A percentile compares a stretch with the other conserved stretches of the same genome.
Evolutionary conservation across 2,329 filamentous ascomycete species (phyloP).

Genomic region (Aspergillus hortae): DNA sequence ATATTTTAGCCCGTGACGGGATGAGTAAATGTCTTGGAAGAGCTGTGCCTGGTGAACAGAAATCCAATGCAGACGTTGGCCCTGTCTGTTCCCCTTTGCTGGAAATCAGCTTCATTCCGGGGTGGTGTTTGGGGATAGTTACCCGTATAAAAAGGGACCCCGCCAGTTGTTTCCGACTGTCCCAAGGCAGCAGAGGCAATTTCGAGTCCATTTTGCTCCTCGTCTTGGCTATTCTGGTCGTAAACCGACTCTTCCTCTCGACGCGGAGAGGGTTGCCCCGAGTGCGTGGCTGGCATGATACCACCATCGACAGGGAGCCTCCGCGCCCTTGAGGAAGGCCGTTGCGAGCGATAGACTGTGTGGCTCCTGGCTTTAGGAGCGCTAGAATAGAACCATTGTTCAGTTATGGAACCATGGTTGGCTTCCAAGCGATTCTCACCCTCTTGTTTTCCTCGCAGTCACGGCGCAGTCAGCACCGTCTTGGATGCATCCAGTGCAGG

Average conservation of each 20-base stretch:
- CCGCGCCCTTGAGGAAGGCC: too few species aligned
- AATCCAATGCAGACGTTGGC: too few species aligned
- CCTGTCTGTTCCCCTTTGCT: too few species aligned
- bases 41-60: too few species aligned
- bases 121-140: not conserved
- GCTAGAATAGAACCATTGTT: too few species aligned
- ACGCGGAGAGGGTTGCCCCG: not conserved
- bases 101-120: too few species aligned
- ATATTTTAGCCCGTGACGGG: slow-evolving; percentile 16
- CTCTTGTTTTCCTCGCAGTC: not conserved
- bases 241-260: too few species aligned
- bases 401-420: not conserved
- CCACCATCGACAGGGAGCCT: too few species aligned
- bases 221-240: slow-evolving; percentile 7
- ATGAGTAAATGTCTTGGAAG: too few species aligned
- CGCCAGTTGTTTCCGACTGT: slow-evolving; percentile 11
- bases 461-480: slow-evolving; percentile 25
- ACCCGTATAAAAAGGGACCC: slow-evolving; percentile 12
- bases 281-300: not conserved
- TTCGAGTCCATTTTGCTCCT: slow-evolving; percentile 19
- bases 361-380: too few species aligned
- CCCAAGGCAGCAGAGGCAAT: slow-evolving; percentile 20
- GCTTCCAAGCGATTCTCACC: not conserved
- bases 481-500: slow-evolving; percentile 27
- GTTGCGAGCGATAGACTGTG: too few species aligned